These are phyloP conservation scores for Nannizziopsis arthrosporioides DNA, from an alignment of 2,329 filamentous ascomycete species.

Conservation along the genomic window DNA sequence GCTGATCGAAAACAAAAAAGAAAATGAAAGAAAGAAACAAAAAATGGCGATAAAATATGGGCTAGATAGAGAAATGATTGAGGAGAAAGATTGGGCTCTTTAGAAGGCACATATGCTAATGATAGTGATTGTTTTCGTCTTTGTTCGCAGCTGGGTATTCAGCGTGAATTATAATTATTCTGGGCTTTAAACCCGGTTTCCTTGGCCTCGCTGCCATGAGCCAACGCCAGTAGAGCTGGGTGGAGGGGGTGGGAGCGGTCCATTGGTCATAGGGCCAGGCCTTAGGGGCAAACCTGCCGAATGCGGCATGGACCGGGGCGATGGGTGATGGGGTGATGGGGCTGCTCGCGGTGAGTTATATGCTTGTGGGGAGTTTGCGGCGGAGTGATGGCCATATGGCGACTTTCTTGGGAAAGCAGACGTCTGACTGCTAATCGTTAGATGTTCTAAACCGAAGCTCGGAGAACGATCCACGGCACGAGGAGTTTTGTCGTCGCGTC, in stretches of 20 bases:
- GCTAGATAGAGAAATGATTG: too few species aligned
- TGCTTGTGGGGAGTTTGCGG: conserved; percentile 8
- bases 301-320: conserved; percentile 26
- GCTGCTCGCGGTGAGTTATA: conserved; percentile 12
- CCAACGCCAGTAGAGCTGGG: conserved; percentile 25
- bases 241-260: conserved; percentile 48
- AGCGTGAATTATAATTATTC: background rate
- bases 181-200: background rate
- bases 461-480: conserved; percentile 20
- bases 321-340: conserved; percentile 14
- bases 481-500: conserved; percentile 18
- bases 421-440: conserved; percentile 25
- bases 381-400: conserved; percentile 10
- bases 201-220: conserved; percentile 7
- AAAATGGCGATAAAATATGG: too few species aligned
- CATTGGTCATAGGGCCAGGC: conserved; percentile 46
- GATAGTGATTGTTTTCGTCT: too few species aligned
- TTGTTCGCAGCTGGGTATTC: background rate
- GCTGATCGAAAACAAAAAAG: too few species aligned
- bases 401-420: conserved; percentile 2
- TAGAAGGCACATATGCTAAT: too few species aligned
- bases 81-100: too few species aligned
- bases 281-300: conserved; percentile 56
- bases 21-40: too few species aligned
- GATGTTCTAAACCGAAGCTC: conserved; percentile 33